phyloP scores from a whole-genome alignment of 106 monocot species.

The Dendrobium chrysotoxum region DNA sequence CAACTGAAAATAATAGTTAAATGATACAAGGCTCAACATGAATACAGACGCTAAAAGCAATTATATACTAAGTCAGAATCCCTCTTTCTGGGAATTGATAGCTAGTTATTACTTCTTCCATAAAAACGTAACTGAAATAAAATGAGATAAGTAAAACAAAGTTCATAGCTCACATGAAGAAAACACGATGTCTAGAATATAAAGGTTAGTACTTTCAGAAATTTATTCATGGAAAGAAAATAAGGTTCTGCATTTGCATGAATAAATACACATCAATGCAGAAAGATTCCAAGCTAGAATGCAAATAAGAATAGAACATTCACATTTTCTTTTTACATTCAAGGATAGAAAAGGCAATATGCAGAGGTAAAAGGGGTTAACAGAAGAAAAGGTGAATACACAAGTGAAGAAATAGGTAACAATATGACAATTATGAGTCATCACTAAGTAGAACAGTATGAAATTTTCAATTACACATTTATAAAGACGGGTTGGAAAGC shows the following conservation, averaged over 20 bases:
- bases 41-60: too few relatives aligned
- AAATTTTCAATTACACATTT: neutral
- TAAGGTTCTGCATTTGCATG: neutral
- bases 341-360: neutral
- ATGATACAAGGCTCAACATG: too few relatives aligned
- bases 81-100: too few relatives aligned
- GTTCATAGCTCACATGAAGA: too few relatives aligned
- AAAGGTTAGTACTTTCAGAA: neutral
- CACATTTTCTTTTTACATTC: neutral
- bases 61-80: too few relatives aligned
- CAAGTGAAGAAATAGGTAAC: neutral
- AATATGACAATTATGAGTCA: neutral
- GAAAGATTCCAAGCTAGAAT: too few relatives aligned
- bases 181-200: too few relatives aligned
- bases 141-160: too few relatives aligned
- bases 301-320: neutral
- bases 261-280: neutral
- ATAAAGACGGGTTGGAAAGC: neutral
- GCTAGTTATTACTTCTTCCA: too few relatives aligned
- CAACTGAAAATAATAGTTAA: too few relatives aligned
- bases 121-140: too few relatives aligned
- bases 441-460: neutral
- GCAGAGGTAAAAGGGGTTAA: neutral
- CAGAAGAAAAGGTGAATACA: neutral
- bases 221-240: neutral